A percentile compares a stretch with the other conserved stretches of the same genome.
phyloP scores from a whole-genome alignment of 164 flowering plant genomes.

The Paratinospora sagittata region DNA sequence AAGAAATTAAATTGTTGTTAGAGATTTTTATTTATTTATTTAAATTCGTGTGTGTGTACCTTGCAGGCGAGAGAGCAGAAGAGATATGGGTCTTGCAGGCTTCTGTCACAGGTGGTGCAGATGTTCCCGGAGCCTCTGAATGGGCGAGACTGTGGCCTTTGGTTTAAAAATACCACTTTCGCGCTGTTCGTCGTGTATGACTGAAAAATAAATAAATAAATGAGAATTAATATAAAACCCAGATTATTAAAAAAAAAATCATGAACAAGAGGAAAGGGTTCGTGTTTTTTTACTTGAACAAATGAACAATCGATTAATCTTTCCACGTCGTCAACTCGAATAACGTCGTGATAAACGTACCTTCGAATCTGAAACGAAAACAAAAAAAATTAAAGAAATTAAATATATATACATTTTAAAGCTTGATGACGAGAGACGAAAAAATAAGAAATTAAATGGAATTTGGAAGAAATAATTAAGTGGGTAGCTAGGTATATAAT shows the following conservation, averaged over 20 bases:
- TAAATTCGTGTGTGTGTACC: constrained; percentile 29
- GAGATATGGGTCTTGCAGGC: constrained; percentile 62
- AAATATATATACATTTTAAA: background rate
- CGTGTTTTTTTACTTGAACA: constrained; percentile 46
- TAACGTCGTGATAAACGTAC: constrained; percentile 81
- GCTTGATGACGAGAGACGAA: background rate
- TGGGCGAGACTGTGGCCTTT: constrained; percentile 59
- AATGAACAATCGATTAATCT: constrained; percentile 63
- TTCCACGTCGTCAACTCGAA: constrained; percentile 64
- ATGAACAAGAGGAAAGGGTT: background rate
- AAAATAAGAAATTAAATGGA: background rate
- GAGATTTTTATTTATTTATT: too few relatives aligned
- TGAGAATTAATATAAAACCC: background rate
- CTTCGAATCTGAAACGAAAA: constrained; percentile 54
- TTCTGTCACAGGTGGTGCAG: constrained; percentile 68
- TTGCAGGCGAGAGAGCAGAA: constrained; percentile 91
- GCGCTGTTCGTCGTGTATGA: constrained; percentile 70
- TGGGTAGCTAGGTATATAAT: too few relatives aligned
- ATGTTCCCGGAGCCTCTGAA: constrained; percentile 52
- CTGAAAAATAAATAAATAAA: constrained; percentile 22
- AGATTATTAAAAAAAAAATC: background rate
- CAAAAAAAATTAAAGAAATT: background rate
- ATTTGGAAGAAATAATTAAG: background rate
- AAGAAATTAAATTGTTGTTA: background rate
- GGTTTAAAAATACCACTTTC: constrained; percentile 69